Evolutionary conservation across 148 eudicot genomes (phyloP).

Genomic region (Spergularia marina): DNA sequence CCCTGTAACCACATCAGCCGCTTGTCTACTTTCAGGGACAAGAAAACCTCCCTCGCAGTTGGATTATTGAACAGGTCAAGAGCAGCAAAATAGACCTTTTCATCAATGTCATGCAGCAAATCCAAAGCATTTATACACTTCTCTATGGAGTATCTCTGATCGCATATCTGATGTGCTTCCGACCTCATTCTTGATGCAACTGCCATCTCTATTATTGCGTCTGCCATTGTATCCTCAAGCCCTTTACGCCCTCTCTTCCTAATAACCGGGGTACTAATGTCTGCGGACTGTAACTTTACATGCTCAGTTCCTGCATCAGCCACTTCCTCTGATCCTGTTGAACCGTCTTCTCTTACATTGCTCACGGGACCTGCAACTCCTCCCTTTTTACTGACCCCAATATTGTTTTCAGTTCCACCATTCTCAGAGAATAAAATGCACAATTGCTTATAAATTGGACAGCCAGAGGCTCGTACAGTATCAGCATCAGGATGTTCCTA

Average conservation of each 20-base stretch:
- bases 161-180: slow-evolving; percentile 40
- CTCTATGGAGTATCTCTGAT: slow-evolving; percentile 45
- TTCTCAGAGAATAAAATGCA: slow-evolving; percentile 49
- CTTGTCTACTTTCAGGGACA: slow-evolving; percentile 59
- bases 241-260: slow-evolving; percentile 69
- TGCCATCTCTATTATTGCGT: slow-evolving; percentile 69
- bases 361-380: slow-evolving; percentile 33
- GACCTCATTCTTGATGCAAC: slow-evolving; percentile 66
- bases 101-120: slow-evolving; percentile 44
- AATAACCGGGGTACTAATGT: slow-evolving; percentile 8
- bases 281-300: slow-evolving; percentile 22
- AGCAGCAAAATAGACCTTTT: slow-evolving; percentile 54
- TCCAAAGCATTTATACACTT: slow-evolving; percentile 59
- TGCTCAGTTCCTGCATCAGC: slow-evolving; percentile 28
- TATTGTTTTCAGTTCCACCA: slow-evolving; percentile 23
- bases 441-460: slow-evolving; percentile 64
- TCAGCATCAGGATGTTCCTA: slow-evolving; percentile 85
- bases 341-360: slow-evolving; percentile 35
- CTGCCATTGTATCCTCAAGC: slow-evolving; percentile 49
- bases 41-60: slow-evolving; percentile 54
- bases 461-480: slow-evolving; percentile 51
- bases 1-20: slow-evolving; percentile 56
- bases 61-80: slow-evolving; percentile 55
- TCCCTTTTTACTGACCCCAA: slow-evolving; percentile 30
- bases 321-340: slow-evolving; percentile 52